phyloP scores from a whole-genome alignment of 2,329 filamentous ascomycete species.

The Neofusicoccum laricinum region DNA sequence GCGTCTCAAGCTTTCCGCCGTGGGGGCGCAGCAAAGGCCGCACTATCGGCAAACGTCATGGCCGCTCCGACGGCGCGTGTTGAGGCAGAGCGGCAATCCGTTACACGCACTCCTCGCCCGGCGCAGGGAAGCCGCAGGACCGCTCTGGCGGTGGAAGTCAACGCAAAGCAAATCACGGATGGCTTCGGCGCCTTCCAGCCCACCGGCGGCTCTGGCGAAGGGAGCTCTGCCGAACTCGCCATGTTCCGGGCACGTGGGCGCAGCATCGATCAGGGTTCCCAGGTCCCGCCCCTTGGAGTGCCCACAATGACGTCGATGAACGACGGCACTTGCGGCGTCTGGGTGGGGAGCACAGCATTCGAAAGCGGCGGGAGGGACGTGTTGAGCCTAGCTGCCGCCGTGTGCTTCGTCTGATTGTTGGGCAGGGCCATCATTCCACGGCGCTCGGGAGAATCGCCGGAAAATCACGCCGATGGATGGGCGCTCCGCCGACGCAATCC shows the following conservation, averaged over 20 bases:
- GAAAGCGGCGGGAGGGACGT: constrained; percentile 1
- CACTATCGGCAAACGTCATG: neutral
- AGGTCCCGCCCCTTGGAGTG: constrained; percentile 8
- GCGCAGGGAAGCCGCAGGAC: neutral
- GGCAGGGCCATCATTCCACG: constrained; percentile 1
- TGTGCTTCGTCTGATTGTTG: constrained; percentile 12
- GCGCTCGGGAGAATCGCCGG: constrained; percentile 17
- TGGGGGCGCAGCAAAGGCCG: neutral
- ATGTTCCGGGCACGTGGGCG: constrained; percentile 16
- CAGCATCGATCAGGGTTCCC: constrained; percentile 14
- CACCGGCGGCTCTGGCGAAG: neutral
- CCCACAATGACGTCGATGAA: constrained; percentile 13
- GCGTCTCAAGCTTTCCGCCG: constrained; percentile 4
- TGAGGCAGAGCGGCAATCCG: neutral
- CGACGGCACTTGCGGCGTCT: neutral
- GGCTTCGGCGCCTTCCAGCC: constrained; percentile 8
- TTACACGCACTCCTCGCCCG: neutral
- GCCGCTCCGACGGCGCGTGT: neutral
- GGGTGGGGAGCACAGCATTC: constrained; percentile 1
- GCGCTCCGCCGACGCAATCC: constrained; percentile 12
- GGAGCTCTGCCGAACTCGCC: constrained; percentile 14
- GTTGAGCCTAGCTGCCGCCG: constrained; percentile 12
- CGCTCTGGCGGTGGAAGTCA: neutral
- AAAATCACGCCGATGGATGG: constrained; percentile 18
- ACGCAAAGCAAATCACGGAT: neutral